Evolutionary conservation across 345 rosid species (phyloP).

Genomic region (Hypericum perforatum): DNA sequence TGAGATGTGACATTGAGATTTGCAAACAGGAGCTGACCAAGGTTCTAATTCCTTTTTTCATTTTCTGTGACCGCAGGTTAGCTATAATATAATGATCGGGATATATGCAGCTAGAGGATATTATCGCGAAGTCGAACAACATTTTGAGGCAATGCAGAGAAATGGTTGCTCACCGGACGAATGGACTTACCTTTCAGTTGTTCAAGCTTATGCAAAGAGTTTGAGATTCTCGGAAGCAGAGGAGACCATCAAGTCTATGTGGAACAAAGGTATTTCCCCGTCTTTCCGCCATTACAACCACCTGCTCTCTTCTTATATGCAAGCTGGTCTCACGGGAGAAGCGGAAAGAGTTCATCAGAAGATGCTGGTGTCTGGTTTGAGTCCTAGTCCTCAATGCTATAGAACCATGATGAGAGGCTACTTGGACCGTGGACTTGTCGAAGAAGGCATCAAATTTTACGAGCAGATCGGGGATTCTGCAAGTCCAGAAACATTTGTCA

Average conservation of each 20-base stretch:
- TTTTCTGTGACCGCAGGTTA: constrained; percentile 37
- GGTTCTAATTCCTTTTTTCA: neutral
- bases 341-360: constrained; percentile 48
- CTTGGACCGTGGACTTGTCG: constrained; percentile 39
- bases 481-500: constrained; percentile 39
- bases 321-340: constrained; percentile 47
- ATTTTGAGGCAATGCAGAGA: constrained; percentile 48
- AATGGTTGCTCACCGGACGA: constrained; percentile 43
- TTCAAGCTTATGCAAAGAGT: constrained; percentile 46
- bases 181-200: constrained; percentile 37
- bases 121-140: constrained; percentile 37
- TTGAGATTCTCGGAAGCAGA: constrained; percentile 51
- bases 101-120: constrained; percentile 39
- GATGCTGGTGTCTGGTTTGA: constrained; percentile 27
- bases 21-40: neutral
- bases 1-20: too few species aligned
- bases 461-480: constrained; percentile 35
- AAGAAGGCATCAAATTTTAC: constrained; percentile 44
- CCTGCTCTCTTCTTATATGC: constrained; percentile 41
- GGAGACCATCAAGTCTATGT: constrained; percentile 40
- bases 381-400: constrained; percentile 41
- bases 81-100: constrained; percentile 62
- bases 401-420: constrained; percentile 55
- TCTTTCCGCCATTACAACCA: constrained; percentile 46
- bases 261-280: constrained; percentile 35